Evolutionary conservation across 2,329 filamentous ascomycete genomes (phyloP), one percentile per base, ranked within the genome.

Genomic region (Phialemoniopsis sp.): DNA sequence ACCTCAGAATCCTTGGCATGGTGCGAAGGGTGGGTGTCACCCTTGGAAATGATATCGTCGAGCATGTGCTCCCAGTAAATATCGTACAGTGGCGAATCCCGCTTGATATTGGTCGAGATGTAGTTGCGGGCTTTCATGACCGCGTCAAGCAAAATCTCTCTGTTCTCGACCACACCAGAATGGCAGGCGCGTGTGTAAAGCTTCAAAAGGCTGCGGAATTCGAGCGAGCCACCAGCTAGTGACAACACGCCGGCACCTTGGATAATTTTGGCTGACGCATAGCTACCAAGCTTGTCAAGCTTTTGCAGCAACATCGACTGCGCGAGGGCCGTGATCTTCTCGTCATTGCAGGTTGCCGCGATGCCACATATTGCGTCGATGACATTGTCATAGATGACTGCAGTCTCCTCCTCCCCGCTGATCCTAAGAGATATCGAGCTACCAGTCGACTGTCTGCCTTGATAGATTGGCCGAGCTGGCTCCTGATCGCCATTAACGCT

Each of bases 231-330:
- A 40, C 87, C 89, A 50, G 78, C 82, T 5, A 93, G 68, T 26
- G 89, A 85, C 40, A 98, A 67, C 6, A 79, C 72, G 8, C 89
- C 89, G 7, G 89, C 82, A 44, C 94, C 89, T 13, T 79, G 80
- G 39, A 97, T 84, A 43, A 98, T 93, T 40, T 85, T 84, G 21
- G 85, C 82, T 66, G 97, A 90, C 3, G 96, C 86, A 5, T 76
- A 68, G 43, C 78, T 73, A 54, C 80, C 93, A 40, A 96, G 80
- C 61, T 93, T 91, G 44, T 85, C 83, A 42, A 97, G 78, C 61
- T 98, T 97, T 56, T 98, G 93, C n/a, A 95, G 67, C 17, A 99
- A 78, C 82, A 98, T 96, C 1, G 89, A 94, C 52, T 96, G 86
- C 3, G 90, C 91, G 38, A 98, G 70, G 5, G 90, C 90, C 7